Conservation (phyloP, 192 early-diverging fungal species). For the Backusella macrospora region DNA sequence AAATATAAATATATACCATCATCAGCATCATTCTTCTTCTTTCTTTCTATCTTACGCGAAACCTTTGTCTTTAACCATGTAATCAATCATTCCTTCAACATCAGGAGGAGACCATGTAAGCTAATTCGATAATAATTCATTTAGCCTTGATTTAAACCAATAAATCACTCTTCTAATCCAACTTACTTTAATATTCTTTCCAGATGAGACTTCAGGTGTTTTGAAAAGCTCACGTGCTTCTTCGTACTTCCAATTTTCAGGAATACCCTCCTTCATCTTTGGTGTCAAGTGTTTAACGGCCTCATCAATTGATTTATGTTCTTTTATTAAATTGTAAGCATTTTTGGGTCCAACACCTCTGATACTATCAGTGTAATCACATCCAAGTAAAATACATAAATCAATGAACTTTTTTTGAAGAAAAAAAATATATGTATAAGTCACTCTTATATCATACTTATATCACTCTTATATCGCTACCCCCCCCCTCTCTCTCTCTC, state of each 20-base stretch:
- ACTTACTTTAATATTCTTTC: conserved; percentile 67
- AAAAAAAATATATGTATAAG: not conserved
- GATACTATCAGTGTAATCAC: conserved; percentile 97
- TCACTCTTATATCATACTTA: no score
- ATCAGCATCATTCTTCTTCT: not conserved
- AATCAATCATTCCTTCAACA: conserved; percentile 83
- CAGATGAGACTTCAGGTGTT: conserved; percentile 77
- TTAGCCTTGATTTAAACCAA: not conserved
- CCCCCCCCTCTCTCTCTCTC: not conserved
- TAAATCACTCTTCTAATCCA: not conserved
- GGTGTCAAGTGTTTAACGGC: conserved; percentile 71
- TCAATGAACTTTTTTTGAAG: conserved; percentile 82
- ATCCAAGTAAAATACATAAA: conserved; percentile 94
- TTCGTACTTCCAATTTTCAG: conserved; percentile 88
- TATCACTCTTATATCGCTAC: no score
- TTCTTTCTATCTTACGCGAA: conserved; percentile 67
- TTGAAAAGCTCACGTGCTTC: conserved; percentile 89
- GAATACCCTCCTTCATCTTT: conserved; percentile 78
- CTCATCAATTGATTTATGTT: conserved; percentile 82
- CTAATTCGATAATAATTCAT: conserved; percentile 25
- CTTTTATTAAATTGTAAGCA: conserved; percentile 82
- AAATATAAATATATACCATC: not conserved
- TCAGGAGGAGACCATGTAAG: conserved; percentile 77
- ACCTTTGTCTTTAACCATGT: conserved; percentile 92
- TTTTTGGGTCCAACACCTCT: conserved; percentile 89